These are phyloP conservation scores for Wickerhamiella pararugosa DNA, from an alignment of 1,139 yeast genomes.

Conservation along the genomic window DNA sequence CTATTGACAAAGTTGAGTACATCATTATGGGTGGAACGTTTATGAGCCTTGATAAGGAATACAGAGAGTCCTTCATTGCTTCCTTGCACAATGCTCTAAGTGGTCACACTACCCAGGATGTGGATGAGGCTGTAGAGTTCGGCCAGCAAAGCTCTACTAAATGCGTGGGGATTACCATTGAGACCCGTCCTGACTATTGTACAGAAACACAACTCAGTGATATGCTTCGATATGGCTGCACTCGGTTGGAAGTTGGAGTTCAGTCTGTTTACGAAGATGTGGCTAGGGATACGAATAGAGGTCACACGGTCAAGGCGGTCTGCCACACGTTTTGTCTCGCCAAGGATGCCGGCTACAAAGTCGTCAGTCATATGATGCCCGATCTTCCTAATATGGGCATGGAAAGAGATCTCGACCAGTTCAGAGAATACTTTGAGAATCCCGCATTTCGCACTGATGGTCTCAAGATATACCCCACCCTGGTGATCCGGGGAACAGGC, in stretches of 20 bases:
- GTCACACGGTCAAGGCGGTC: conserved; percentile 92
- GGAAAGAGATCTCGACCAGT: conserved; percentile 95
- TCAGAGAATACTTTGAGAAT: conserved; percentile 88
- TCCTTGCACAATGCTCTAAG: conserved; percentile 89
- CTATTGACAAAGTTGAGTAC: conserved; percentile 93
- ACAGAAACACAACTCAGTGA: conserved; percentile 90
- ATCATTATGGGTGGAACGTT: conserved; percentile 99
- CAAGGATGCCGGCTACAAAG: conserved; percentile 95
- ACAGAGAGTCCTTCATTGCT: conserved; percentile 77
- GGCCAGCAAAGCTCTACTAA: conserved; percentile 93
- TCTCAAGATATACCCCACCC: conserved; percentile 82
- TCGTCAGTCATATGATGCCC: conserved; percentile 99
- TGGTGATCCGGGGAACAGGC: conserved; percentile 96
- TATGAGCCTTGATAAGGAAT: conserved; percentile 83
- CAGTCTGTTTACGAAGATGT: conserved; percentile 97
- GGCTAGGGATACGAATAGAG: conserved; percentile 95
- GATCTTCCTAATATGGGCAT: conserved; percentile 96
- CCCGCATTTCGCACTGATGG: conserved; percentile 98
- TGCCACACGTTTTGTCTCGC: conserved; percentile 93
- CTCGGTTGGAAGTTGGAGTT: conserved; percentile 92
- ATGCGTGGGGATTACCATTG: conserved; percentile 97
- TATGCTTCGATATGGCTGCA: conserved; percentile 92
- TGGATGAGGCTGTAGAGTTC: conserved; percentile 79
- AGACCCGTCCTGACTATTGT: conserved; percentile 97
- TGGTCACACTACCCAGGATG: conserved; percentile 75